A percentile compares a stretch with the other conserved stretches of the same genome.
These are phyloP conservation scores for Diplodia seriata DNA, from an alignment of 2,329 filamentous ascomycete genomes.

Conservation along the genomic window DNA sequence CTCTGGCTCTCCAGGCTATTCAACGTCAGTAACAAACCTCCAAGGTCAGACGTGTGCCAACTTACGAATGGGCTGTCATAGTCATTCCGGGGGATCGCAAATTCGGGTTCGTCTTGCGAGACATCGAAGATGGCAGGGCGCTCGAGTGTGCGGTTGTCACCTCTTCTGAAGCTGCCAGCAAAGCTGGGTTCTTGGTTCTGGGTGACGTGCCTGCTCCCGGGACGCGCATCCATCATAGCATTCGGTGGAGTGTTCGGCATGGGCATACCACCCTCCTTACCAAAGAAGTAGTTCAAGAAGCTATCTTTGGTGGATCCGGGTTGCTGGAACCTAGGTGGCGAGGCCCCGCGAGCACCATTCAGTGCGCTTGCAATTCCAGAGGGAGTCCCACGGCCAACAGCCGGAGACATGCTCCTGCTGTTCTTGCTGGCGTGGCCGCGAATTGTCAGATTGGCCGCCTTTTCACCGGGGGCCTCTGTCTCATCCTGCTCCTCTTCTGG, in stretches of 20 bases:
- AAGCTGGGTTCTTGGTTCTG: conserved; percentile 82
- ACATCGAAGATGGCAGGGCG: conserved; percentile 52
- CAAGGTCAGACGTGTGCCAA: conserved; percentile 59
- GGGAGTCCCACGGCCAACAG: conserved; percentile 66
- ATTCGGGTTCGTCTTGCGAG: conserved; percentile 50
- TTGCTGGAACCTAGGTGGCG: conserved; percentile 64
- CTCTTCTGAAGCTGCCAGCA: conserved; percentile 78
- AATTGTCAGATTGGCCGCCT: conserved; percentile 59
- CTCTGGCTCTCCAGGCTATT: conserved; percentile 56
- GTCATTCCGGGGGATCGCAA: conserved; percentile 46
- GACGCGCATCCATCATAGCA: conserved; percentile 41
- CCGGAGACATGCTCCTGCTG: conserved; percentile 82
- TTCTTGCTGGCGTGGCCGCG: conserved; percentile 68
- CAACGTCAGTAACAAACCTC: not conserved
- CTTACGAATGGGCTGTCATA: conserved; percentile 67
- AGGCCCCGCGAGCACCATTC: conserved; percentile 69
- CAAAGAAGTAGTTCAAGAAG: conserved; percentile 98
- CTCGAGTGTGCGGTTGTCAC: conserved; percentile 62
- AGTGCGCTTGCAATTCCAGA: conserved; percentile 72
- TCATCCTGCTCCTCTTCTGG: conserved; percentile 67
- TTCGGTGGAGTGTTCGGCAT: conserved; percentile 44
- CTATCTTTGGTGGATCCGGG: conserved; percentile 75
- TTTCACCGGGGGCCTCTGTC: conserved; percentile 60
- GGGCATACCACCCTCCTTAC: conserved; percentile 78
- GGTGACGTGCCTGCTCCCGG: conserved; percentile 71